Percentiles rank a stretch among this genome's conserved stretches.
Evolutionary conservation across 306 rosid species (phyloP).

Genomic region (Alnus rubra): DNA sequence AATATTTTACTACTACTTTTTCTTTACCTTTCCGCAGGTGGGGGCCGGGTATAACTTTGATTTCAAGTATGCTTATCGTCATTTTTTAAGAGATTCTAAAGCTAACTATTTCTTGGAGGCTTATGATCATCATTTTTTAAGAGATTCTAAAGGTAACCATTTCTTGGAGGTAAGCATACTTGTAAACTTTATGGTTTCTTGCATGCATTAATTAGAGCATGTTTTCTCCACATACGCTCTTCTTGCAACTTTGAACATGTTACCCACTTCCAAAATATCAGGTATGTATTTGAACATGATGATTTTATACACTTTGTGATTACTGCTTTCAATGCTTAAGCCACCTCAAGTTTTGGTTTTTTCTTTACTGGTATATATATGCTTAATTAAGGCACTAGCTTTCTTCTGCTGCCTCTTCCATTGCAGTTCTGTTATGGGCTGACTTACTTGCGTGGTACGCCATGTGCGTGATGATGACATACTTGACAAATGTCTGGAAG

Average conservation of each 20-base stretch:
- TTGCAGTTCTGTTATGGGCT: constrained; percentile 22
- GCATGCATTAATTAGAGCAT: too few species aligned
- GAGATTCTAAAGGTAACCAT: neutral
- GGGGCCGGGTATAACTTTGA: neutral
- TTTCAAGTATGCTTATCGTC: neutral
- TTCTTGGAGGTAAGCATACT: neutral
- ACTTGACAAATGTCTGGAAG: constrained; percentile 34
- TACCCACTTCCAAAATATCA: neutral
- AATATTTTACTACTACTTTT: neutral
- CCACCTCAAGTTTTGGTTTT: too few species aligned
- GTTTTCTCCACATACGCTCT: too few species aligned
- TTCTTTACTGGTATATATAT: neutral
- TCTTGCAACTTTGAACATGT: neutral
- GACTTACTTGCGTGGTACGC: constrained; percentile 7
- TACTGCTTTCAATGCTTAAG: too few species aligned
- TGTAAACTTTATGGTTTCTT: too few species aligned
- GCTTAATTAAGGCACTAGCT: too few species aligned
- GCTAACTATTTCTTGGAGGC: neutral
- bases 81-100: neutral
- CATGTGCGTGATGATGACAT: constrained; percentile 24
- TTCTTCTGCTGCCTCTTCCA: neutral
- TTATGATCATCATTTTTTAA: neutral
- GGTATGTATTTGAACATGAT: neutral
- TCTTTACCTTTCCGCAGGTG: neutral
- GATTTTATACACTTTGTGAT: too few species aligned